These are phyloP conservation scores for Spiraea crenata DNA, from an alignment of 331 rosid genomes.

Conservation along the genomic window DNA sequence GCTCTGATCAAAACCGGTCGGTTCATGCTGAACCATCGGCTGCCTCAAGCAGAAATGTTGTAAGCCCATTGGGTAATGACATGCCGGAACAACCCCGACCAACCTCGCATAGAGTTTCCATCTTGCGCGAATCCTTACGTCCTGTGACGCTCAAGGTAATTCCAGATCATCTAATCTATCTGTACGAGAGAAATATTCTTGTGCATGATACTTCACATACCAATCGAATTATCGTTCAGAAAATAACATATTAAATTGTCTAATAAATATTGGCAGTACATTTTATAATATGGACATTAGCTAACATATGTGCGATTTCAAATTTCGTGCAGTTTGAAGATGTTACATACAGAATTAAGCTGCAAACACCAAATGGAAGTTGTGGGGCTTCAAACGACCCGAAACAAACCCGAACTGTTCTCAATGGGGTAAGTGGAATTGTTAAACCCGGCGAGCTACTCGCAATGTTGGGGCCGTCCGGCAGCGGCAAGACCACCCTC, in stretches of 20 bases:
- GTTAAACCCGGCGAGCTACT: slow-evolving; percentile 76
- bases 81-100: slow-evolving; percentile 19
- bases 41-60: background rate
- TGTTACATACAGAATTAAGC: slow-evolving; percentile 49
- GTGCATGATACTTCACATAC: no score
- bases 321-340: slow-evolving; percentile 68
- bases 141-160: slow-evolving; percentile 71
- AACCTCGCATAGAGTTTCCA: slow-evolving; percentile 25
- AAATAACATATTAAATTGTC: background rate
- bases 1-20: slow-evolving; percentile 44
- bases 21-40: slow-evolving; percentile 45
- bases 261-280: background rate
- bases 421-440: slow-evolving; percentile 64
- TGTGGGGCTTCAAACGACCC: slow-evolving; percentile 40
- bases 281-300: background rate
- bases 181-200: background rate
- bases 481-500: slow-evolving; percentile 91
- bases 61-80: slow-evolving; percentile 33
- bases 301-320: no score
- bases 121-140: slow-evolving; percentile 53
- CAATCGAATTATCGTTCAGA: no score
- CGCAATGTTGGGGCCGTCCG: slow-evolving; percentile 96
- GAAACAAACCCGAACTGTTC: slow-evolving; percentile 38
- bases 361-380: slow-evolving; percentile 26
- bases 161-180: background rate